These are phyloP conservation scores for Apiospora saccharicola DNA, from an alignment of 2,329 filamentous ascomycete species.

Conservation along the genomic window DNA sequence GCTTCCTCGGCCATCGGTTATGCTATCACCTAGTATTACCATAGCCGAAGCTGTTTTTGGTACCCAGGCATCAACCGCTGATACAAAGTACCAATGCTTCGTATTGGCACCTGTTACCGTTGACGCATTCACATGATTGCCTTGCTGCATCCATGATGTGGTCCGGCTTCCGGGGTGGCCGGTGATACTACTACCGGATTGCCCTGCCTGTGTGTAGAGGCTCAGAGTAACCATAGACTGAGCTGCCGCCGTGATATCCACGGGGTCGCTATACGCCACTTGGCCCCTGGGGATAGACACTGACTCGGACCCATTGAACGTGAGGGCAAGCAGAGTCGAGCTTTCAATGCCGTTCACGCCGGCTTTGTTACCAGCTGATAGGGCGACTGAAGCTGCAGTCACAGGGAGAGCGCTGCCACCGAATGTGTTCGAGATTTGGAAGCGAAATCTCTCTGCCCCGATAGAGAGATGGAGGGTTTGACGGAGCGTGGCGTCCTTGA, in stretches of 20 bases:
- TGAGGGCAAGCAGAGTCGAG: slow-evolving; percentile 59
- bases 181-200: slow-evolving; percentile 64
- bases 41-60: slow-evolving; percentile 53
- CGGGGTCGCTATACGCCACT: slow-evolving; percentile 66
- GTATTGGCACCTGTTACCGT: slow-evolving; percentile 52
- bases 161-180: slow-evolving; percentile 71
- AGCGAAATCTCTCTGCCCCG: slow-evolving; percentile 61
- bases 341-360: slow-evolving; percentile 61
- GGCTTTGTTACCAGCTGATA: slow-evolving; percentile 60
- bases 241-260: slow-evolving; percentile 60
- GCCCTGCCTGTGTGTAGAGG: slow-evolving; percentile 64
- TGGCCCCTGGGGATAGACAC: slow-evolving; percentile 63
- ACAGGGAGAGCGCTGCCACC: slow-evolving; percentile 67
- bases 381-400: slow-evolving; percentile 63
- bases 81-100: slow-evolving; percentile 65
- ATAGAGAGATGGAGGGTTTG: slow-evolving; percentile 70
- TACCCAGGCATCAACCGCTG: slow-evolving; percentile 64
- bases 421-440: slow-evolving; percentile 72
- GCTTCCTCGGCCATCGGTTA: slow-evolving; percentile 72
- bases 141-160: slow-evolving; percentile 64
- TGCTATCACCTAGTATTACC: slow-evolving; percentile 68
- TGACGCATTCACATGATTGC: slow-evolving; percentile 60
- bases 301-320: slow-evolving; percentile 62
- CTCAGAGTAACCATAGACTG: slow-evolving; percentile 64
- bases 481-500: slow-evolving; percentile 69